phyloP scores from a whole-genome alignment of 768 basidiomycete genomes.

The Pleurotus platypus region DNA sequence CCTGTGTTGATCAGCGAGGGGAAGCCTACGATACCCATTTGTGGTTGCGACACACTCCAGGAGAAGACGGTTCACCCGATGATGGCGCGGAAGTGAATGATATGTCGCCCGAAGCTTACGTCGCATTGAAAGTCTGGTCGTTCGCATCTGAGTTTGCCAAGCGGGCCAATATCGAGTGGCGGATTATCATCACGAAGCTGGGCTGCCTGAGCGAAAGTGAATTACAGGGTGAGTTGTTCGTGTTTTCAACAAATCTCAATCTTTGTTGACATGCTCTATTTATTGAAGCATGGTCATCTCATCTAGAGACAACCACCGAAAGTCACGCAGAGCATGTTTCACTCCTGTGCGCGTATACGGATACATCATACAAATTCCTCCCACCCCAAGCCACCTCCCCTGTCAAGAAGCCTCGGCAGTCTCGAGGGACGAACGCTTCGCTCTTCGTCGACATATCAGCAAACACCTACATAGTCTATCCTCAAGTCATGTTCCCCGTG shows the following conservation, averaged over 20 bases:
- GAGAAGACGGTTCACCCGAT: slow-evolving; percentile 21
- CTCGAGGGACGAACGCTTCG: slow-evolving; percentile 21
- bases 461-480: slow-evolving; percentile 48
- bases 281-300: slow-evolving; percentile 60
- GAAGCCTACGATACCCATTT: slow-evolving; percentile 69
- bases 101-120: slow-evolving; percentile 34
- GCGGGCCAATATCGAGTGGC: slow-evolving; percentile 76
- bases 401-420: slow-evolving; percentile 19
- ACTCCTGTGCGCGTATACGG: slow-evolving; percentile 56
- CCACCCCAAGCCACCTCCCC: slow-evolving; percentile 21
- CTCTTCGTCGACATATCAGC: slow-evolving; percentile 44
- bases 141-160: slow-evolving; percentile 61
- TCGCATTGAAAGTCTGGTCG: slow-evolving; percentile 64
- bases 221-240: slow-evolving; percentile 52
- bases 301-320: slow-evolving; percentile 31
- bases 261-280: slow-evolving; percentile 5
- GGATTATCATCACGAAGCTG: slow-evolving; percentile 66
- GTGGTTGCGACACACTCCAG: slow-evolving; percentile 54
- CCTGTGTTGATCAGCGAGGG: slow-evolving; percentile 74
- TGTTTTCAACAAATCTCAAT: slow-evolving; percentile 1
- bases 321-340: slow-evolving; percentile 51
- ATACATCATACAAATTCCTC: slow-evolving; percentile 58
- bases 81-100: slow-evolving; percentile 25
- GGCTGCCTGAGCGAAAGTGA: slow-evolving; percentile 60
- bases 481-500: slow-evolving; percentile 36